Conservation (phyloP, 2,329 filamentous ascomycete species). For the Pseudopithomyces chartarum region DNA sequence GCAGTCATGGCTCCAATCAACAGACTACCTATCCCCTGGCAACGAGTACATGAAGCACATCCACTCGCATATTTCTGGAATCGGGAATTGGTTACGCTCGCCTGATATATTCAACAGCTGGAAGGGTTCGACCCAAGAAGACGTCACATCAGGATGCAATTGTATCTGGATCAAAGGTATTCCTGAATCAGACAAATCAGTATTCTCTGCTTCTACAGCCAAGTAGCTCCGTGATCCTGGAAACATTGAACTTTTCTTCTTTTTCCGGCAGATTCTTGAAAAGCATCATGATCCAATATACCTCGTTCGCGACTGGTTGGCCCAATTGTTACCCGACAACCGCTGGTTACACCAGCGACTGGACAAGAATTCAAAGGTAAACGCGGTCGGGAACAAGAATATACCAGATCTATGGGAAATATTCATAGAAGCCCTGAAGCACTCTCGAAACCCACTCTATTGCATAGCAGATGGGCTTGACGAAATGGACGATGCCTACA, state of each 20-base stretch:
- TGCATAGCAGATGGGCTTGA: constrained; percentile 2
- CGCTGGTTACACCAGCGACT: not conserved
- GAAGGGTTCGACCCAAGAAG: constrained; percentile 7
- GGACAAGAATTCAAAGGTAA: not conserved
- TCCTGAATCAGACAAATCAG: constrained; percentile 45
- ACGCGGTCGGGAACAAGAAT: not conserved
- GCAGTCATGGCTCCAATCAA: not conserved
- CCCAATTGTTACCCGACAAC: not conserved
- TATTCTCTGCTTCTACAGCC: constrained; percentile 32
- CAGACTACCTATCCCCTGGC: not conserved
- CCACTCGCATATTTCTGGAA: not conserved
- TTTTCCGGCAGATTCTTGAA: not conserved
- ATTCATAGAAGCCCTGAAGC: not conserved
- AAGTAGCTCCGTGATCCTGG: not conserved
- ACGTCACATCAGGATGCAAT: not conserved
- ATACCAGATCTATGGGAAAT: not conserved
- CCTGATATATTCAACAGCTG: not conserved
- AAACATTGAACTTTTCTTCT: not conserved
- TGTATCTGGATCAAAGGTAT: constrained; percentile 40
- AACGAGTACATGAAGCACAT: not conserved
- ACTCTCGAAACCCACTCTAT: not conserved
- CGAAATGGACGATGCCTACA: not conserved
- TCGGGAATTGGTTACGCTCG: not conserved
- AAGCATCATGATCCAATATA: not conserved
- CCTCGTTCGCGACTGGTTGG: not conserved